Evolutionary conservation across 2,329 filamentous ascomycete genomes (phyloP).

Genomic region (Talaromyces sp.): DNA sequence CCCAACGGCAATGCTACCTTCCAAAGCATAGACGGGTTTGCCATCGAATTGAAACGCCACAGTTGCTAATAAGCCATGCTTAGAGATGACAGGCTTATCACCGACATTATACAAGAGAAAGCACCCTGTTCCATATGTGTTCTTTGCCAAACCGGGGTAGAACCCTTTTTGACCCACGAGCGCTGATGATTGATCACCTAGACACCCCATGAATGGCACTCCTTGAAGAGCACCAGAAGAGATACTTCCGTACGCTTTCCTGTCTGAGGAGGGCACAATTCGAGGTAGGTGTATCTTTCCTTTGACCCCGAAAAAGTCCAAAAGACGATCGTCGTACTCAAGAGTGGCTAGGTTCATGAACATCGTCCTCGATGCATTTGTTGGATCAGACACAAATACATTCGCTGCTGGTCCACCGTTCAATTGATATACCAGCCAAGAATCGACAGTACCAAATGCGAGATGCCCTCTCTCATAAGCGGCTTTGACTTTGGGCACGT

Average conservation of each 20-base stretch:
- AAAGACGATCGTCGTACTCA: constrained; percentile 71
- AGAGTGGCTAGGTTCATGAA: constrained; percentile 82
- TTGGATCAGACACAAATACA: constrained; percentile 78
- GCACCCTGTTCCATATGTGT: constrained; percentile 86
- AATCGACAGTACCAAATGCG: constrained; percentile 82
- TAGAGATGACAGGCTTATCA: constrained; percentile 77
- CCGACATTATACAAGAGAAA: constrained; percentile 89
- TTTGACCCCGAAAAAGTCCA: constrained; percentile 76
- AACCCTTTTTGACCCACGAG: constrained; percentile 84
- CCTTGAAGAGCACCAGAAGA: constrained; percentile 63
- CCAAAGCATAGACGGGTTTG: constrained; percentile 73
- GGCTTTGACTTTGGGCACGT: constrained; percentile 65
- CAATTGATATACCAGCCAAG: constrained; percentile 80
- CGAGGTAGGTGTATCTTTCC: constrained; percentile 70
- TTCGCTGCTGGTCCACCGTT: constrained; percentile 65
- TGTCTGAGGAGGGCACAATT: constrained; percentile 76
- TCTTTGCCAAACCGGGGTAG: constrained; percentile 77
- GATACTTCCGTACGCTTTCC: constrained; percentile 66
- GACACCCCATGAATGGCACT: constrained; percentile 70
- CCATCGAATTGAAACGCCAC: constrained; percentile 76
- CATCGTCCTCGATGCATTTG: constrained; percentile 88
- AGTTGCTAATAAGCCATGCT: constrained; percentile 75
- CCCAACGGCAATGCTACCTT: constrained; percentile 79
- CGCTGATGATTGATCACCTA: constrained; percentile 83
- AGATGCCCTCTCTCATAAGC: constrained; percentile 72